Evolutionary conservation across 2,329 filamentous ascomycete species (phyloP).

Genomic region (Aureobasidium sp.): DNA sequence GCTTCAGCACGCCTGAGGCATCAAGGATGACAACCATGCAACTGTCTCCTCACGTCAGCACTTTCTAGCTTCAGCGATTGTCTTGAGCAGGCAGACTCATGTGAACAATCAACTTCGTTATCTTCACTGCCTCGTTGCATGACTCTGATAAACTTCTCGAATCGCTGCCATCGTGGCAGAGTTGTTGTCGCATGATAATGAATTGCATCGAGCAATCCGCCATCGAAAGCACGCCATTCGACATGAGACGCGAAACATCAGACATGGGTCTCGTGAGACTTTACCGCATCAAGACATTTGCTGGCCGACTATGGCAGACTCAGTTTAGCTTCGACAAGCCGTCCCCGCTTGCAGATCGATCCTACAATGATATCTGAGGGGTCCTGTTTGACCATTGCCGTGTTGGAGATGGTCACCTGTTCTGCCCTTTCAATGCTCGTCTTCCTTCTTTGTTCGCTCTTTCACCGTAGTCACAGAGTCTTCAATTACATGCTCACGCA

Average conservation of each 20-base stretch:
- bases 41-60: not conserved
- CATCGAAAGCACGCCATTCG: not conserved
- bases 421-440: not conserved
- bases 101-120: not conserved
- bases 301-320: not conserved
- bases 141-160: not conserved
- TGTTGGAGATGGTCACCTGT: not conserved
- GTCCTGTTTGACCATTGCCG: not conserved
- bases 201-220: not conserved
- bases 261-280: not conserved
- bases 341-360: constrained; percentile 9
- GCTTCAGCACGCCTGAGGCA: not conserved
- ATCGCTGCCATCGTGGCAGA: not conserved
- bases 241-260: not conserved
- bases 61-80: not conserved
- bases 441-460: not conserved
- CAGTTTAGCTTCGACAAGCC: not conserved
- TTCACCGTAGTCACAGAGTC: not conserved
- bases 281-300: not conserved
- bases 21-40: not conserved
- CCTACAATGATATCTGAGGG: not conserved
- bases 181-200: not conserved
- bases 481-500: constrained; percentile 18
- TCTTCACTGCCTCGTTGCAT: not conserved
- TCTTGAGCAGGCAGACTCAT: not conserved